phyloP scores from a whole-genome alignment of 176 grass and related monocot genomes.

The Musa itinerans region DNA sequence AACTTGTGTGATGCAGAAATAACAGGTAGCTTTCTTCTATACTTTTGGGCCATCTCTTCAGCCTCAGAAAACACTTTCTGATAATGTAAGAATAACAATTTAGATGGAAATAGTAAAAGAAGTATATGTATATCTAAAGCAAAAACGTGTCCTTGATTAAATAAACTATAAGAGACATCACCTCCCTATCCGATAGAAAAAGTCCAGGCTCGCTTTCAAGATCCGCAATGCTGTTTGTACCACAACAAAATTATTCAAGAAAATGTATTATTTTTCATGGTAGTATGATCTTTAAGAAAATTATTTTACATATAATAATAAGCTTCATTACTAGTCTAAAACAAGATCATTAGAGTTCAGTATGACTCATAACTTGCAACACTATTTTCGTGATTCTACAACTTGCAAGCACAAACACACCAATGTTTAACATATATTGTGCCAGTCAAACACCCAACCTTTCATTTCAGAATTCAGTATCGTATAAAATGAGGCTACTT shows the following conservation, averaged over 20 bases:
- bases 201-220: slow-evolving; percentile 72
- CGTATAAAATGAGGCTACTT: not conserved
- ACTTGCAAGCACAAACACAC: too few relatives aligned
- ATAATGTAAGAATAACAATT: not conserved
- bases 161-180: slow-evolving; percentile 27
- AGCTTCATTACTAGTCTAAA: not conserved
- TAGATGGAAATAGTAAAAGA: slow-evolving; percentile 11
- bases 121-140: not conserved
- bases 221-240: slow-evolving; percentile 61
- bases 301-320: not conserved
- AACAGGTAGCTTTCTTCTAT: slow-evolving; percentile 45
- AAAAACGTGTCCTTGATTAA: not conserved
- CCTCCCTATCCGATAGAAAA: slow-evolving; percentile 67
- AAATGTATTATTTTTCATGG: not conserved
- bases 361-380: not conserved
- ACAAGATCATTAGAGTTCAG: not conserved
- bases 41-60: slow-evolving; percentile 53
- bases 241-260: not conserved
- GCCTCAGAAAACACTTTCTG: slow-evolving; percentile 86
- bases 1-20: slow-evolving; percentile 19
- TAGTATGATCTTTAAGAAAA: not conserved
- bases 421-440: not conserved
- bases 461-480: not conserved
- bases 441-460: not conserved
- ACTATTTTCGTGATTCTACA: not conserved